Evolutionary conservation across 495 filamentous ascomycete genomes (phyloP), one percentile per base, ranked within the genome.

Genomic region (Penicillium ochrochloron): DNA sequence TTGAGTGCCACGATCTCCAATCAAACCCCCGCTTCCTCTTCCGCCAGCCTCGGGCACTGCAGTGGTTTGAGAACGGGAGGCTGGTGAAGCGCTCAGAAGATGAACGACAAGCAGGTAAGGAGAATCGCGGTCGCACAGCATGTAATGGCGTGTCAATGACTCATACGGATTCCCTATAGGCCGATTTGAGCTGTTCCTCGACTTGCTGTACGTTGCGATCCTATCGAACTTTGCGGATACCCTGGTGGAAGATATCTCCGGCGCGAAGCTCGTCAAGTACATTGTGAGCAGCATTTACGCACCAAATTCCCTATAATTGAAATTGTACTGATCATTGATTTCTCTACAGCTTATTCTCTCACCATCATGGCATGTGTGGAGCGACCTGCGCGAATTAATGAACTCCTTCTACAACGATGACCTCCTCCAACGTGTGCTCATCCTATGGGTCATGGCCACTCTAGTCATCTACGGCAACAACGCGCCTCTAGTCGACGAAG

Each of bases 371-470:
- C 76, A 82, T 35, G 70, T 82, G 10, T 84, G 82, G 82, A 78
- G 74, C 58, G 80, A 81, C 55, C 68, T 82, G 4, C 76, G 76
- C 57, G 79, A 79, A 62, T 58, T 82, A 44, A 82, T 83, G 81
- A 80, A 80, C 73, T 77, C 73, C 10, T 83, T 82, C 72, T 80
- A 79, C 63, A 83, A 80, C 63, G 80, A 84, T 51, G 82, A 84
- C 62, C 54, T 84, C 14, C 64, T 79, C 0, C 80, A 84, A 53
- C 79, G 82, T 29, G 42, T 76, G 14, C 69, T 80, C 23, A 82
- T 82, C n/a, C 67, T 81, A 9, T 82, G 80, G 79, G 67, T 79
- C 27, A 82, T 84, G 78, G 72, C 80, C 33, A 55, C 78, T 9
- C 72, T 82, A 25, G 66, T 83, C 6, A 64, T 83, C 17, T 83